Percentiles rank a stretch among this genome's conserved stretches.
Evolutionary conservation across 345 rosid species (phyloP).

Genomic region (Brassica nigra): DNA sequence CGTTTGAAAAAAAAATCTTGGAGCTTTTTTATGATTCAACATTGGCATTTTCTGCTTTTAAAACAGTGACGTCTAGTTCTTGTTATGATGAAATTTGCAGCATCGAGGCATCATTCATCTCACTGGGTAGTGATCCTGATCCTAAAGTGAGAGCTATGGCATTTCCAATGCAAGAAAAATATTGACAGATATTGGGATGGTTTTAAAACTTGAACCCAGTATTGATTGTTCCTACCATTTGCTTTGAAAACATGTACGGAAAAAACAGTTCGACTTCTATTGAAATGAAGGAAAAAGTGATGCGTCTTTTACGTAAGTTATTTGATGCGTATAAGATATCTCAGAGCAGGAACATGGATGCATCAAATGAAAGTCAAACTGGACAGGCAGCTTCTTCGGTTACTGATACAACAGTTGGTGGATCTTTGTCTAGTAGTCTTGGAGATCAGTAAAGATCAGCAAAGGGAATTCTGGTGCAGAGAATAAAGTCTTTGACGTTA

Average conservation of each 20-base stretch:
- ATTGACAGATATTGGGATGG: not conserved
- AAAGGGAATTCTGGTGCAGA: too few species aligned
- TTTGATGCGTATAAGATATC: too few species aligned
- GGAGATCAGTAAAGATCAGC: too few species aligned
- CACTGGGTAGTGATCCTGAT: not conserved
- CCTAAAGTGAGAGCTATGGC: not conserved
- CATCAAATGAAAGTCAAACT: too few species aligned
- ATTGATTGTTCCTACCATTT: not conserved
- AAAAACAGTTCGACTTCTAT: not conserved
- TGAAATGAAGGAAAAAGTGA: not conserved
- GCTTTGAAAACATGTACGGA: not conserved
- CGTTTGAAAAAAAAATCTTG: not conserved
- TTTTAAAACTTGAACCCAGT: not conserved
- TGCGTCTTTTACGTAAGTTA: too few species aligned
- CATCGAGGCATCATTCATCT: not conserved
- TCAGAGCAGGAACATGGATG: too few species aligned
- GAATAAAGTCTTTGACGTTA: too few species aligned
- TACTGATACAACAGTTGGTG: too few species aligned
- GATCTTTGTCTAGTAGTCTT: too few species aligned
- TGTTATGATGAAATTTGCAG: constrained; percentile 11
- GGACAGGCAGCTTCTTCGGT: too few species aligned
- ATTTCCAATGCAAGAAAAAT: not conserved
- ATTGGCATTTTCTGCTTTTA: not conserved
- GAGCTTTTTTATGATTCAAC: constrained; percentile 12
- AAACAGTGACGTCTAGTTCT: not conserved